Percentiles rank a stretch among this genome's conserved stretches.
phyloP scores from a whole-genome alignment of 352 stramenopile genomes.

The Pythium aphanidermatum region DNA sequence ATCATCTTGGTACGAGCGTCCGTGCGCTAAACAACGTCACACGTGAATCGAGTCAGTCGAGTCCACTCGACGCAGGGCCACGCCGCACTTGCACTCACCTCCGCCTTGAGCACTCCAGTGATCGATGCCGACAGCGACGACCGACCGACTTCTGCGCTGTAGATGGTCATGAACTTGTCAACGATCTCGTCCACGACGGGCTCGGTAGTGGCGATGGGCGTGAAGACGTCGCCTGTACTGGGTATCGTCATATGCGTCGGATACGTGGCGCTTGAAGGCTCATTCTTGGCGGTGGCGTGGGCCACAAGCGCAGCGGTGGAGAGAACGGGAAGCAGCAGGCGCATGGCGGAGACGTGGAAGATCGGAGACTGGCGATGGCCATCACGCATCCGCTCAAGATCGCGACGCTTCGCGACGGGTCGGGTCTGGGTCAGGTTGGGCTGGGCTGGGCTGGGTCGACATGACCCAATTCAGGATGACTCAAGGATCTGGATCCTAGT shows the following conservation, averaged over 20 bases:
- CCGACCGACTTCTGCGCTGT: constrained; percentile 36
- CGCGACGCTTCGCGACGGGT: constrained; percentile 19
- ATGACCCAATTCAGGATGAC: constrained; percentile 4
- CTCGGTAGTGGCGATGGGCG: constrained; percentile 12
- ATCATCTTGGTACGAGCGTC: constrained; percentile 29
- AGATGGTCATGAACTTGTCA: constrained; percentile 41
- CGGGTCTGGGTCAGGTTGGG: constrained; percentile 1
- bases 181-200: constrained; percentile 31
- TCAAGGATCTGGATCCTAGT: too few species aligned
- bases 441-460: too few species aligned
- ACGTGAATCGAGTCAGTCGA: too few species aligned
- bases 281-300: neutral
- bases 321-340: neutral
- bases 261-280: constrained; percentile 5
- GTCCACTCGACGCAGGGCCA: too few species aligned
- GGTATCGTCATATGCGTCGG: neutral
- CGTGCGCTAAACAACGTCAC: constrained; percentile 23
- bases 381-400: constrained; percentile 20
- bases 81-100: constrained; percentile 25
- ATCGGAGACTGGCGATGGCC: constrained; percentile 9
- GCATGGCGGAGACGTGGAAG: neutral
- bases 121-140: constrained; percentile 39
- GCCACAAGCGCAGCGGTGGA: neutral
- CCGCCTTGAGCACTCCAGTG: constrained; percentile 40
- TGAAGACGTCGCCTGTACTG: constrained; percentile 16